Evolutionary conservation across 495 filamentous ascomycete genomes (phyloP).

Genomic region (Lineolata rhizophorae): DNA sequence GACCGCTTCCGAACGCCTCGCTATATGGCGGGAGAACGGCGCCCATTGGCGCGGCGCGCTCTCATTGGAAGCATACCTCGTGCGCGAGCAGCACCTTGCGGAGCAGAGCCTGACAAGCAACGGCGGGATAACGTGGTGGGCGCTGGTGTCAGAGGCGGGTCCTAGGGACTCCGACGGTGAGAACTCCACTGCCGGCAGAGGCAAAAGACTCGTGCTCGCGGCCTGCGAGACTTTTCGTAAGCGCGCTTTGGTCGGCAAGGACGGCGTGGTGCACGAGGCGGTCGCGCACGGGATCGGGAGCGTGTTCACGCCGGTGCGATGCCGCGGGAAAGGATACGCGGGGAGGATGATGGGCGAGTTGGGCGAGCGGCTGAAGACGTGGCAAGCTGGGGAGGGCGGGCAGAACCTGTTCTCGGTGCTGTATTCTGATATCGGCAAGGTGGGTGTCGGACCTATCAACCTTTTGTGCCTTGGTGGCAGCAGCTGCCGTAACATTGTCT

Average conservation of each 20-base stretch:
- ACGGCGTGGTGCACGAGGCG: conserved; percentile 33
- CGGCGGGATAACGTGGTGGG: conserved; percentile 67
- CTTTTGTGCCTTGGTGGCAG: no score
- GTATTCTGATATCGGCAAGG: conserved; percentile 89
- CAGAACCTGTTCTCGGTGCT: conserved; percentile 43
- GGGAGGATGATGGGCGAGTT: conserved; percentile 42
- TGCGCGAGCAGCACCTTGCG: conserved; percentile 49
- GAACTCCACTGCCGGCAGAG: no score
- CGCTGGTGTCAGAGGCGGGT: conserved; percentile 39
- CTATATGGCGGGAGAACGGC: conserved; percentile 45
- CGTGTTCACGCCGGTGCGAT: conserved; percentile 59
- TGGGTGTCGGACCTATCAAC: conserved; percentile 6
- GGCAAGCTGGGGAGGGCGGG: conserved; percentile 25
- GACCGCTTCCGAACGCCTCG: conserved; percentile 37
- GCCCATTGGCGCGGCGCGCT: conserved; percentile 49
- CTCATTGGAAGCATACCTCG: conserved; percentile 44
- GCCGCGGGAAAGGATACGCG: conserved; percentile 59
- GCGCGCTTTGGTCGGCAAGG: conserved; percentile 32
- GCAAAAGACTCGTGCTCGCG: conserved; percentile 40
- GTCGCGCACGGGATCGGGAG: conserved; percentile 65
- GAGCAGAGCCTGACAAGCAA: conserved; percentile 44
- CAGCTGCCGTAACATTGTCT: neutral
- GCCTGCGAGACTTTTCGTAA: conserved; percentile 75
- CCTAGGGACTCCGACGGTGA: no score
- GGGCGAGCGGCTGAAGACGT: conserved; percentile 28